Conservation (phyloP, 2,329 filamentous ascomycete species). For the Nemania bipapillata region DNA sequence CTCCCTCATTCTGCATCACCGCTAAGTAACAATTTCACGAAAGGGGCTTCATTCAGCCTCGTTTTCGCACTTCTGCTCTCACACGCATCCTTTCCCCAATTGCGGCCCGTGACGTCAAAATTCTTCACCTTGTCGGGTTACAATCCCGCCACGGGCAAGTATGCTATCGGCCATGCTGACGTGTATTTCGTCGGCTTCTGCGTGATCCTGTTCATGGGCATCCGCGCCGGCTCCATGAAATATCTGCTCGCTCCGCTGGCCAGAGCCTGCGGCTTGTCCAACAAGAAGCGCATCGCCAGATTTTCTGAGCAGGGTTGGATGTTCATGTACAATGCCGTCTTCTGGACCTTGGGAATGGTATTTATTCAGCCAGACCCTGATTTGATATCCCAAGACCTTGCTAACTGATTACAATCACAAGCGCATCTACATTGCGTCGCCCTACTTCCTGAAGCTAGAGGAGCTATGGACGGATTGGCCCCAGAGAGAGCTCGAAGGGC, state of each 20-base stretch:
- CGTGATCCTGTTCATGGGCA: slow-evolving; percentile 83
- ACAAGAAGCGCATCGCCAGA: slow-evolving; percentile 77
- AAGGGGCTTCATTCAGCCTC: slow-evolving; percentile 84
- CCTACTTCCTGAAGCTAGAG: slow-evolving; percentile 79
- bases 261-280: slow-evolving; percentile 74
- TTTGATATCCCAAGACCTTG: not conserved
- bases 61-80: slow-evolving; percentile 80
- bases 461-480: slow-evolving; percentile 89
- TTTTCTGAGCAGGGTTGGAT: slow-evolving; percentile 96
- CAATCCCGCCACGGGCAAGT: slow-evolving; percentile 73
- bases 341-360: slow-evolving; percentile 87
- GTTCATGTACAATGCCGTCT: slow-evolving; percentile 80
- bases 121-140: slow-evolving; percentile 88
- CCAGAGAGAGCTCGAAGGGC: slow-evolving; percentile 74
- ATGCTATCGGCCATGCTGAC: slow-evolving; percentile 81
- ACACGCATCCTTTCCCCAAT: slow-evolving; percentile 80
- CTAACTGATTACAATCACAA: slow-evolving; percentile 51
- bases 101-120: slow-evolving; percentile 77
- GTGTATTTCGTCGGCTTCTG: slow-evolving; percentile 77
- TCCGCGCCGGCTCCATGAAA: slow-evolving; percentile 85
- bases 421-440: slow-evolving; percentile 81
- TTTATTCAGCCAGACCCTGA: slow-evolving; percentile 40
- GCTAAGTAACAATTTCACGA: slow-evolving; percentile 20
- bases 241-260: slow-evolving; percentile 85
- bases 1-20: not conserved